Percentiles rank a stretch among this genome's conserved stretches.
Evolutionary conservation across 495 filamentous ascomycete species (phyloP).

Genomic region (Parathielavia hyrcaniae): DNA sequence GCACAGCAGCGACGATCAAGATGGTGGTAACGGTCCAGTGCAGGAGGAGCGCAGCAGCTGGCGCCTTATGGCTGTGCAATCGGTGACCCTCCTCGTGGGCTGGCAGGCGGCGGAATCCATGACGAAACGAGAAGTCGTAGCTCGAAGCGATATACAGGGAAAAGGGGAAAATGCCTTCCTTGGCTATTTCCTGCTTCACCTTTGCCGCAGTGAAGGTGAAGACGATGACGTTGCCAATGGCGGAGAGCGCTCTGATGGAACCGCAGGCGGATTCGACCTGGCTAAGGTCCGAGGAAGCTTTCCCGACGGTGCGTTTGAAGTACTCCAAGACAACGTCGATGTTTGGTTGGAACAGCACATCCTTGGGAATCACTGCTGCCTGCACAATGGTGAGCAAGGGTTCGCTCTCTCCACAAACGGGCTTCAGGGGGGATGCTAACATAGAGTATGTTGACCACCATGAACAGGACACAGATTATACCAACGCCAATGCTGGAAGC

Average conservation of each 20-base stretch:
- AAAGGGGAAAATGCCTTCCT: conserved; percentile 20
- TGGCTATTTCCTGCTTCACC: conserved; percentile 23
- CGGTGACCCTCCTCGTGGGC: conserved; percentile 10
- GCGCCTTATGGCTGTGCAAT: conserved; percentile 14
- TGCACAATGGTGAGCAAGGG: neutral
- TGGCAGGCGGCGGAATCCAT: conserved; percentile 20
- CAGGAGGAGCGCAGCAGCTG: conserved; percentile 19
- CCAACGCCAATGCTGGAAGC: conserved; percentile 44
- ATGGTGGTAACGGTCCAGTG: conserved; percentile 22
- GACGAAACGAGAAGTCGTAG: conserved; percentile 19
- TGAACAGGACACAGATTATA: conserved; percentile 10
- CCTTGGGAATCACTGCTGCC: conserved; percentile 22
- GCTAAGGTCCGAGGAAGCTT: conserved; percentile 1
- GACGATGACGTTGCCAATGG: conserved; percentile 24
- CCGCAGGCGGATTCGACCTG: conserved; percentile 27
- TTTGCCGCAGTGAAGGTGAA: conserved; percentile 22
- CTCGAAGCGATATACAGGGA: conserved; percentile 19
- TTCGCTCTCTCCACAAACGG: neutral
- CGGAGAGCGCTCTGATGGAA: conserved; percentile 16
- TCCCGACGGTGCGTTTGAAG: conserved; percentile 19
- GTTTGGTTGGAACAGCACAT: conserved; percentile 11
- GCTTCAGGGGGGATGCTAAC: neutral
- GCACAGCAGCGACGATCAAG: conserved; percentile 16
- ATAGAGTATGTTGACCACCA: conserved; percentile 15
- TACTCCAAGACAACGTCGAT: conserved; percentile 18